Base-by-base conservation (phyloP, 208 protist genomes). In the Angomonas ambiguus region DNA sequence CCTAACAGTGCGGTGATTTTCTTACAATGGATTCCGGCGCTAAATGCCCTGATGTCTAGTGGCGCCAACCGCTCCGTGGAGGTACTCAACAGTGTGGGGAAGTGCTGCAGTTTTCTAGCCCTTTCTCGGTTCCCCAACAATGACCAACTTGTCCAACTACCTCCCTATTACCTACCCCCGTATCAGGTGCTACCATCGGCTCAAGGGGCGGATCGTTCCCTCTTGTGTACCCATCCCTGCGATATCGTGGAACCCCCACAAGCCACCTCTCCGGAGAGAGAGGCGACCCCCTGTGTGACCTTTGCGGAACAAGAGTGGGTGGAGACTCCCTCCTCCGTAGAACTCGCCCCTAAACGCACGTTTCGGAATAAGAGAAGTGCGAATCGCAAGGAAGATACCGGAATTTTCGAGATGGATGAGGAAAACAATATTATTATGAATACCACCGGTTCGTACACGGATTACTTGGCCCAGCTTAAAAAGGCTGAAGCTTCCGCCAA, bases 41-140 rank as follows among this genome's bases (percentile, higher is more conserved):
- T 81, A 3, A 61, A 53, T n/a, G 69, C 73, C 8, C 62, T 93
- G 11, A 60, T 82, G 13, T 78, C 76, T 1, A 79, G 71, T 30
- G 82, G 79, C 32, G 62, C 77, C 72, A 77, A 93, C 55, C 69
- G 67, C 59, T 51, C 74, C 48, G 87, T 90, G 24, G 77, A 69
- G 48, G 28, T 93, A 11, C 59, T 86, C 20, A 67, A 76, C 61
- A 27, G 8, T 3, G 33, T 78, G 2, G 83, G 81, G 0, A 69
- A 76, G 20, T 53, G 57, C 55, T 10, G 70, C 1, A 76, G 71
- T n/a, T 71, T 67, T 48, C 67, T 93, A 51, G 77, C 81, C 1
- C 77, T 81, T 57, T 69, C 71, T 32, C 80, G 79, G 0, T 51
- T 80, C 11, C 77, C 77, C 2, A 69, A 78, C 6, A 53, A 25